Conservation (phyloP, 2,329 filamentous ascomycete species). For the Trichoderma cornu-damae region DNA sequence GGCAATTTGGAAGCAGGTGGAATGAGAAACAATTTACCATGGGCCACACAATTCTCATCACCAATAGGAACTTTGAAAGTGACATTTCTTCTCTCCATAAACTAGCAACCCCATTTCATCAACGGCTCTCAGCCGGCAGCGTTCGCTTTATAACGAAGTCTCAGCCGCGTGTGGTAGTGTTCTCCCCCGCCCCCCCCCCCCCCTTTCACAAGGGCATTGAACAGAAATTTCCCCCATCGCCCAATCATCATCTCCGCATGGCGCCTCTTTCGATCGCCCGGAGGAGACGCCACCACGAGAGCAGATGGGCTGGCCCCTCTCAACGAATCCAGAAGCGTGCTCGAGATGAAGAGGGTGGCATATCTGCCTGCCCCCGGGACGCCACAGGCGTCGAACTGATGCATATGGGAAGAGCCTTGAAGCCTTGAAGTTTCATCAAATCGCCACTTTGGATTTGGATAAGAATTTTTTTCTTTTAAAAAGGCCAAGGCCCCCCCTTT, state of each 20-base stretch:
- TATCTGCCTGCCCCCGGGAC: background rate
- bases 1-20: conserved; percentile 8
- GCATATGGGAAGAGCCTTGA: background rate
- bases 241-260: background rate
- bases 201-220: background rate
- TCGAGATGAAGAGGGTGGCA: background rate
- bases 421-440: no score
- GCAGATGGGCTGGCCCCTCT: background rate
- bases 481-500: no score
- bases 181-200: no score
- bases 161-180: no score
- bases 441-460: no score
- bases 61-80: no score
- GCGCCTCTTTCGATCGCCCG: background rate
- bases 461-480: no score
- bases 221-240: background rate
- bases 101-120: no score
- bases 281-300: background rate
- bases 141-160: no score
- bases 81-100: no score
- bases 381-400: conserved; percentile 13
- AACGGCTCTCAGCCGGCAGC: no score
- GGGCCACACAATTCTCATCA: no score
- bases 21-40: background rate
- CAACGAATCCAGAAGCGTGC: background rate